phyloP scores from a whole-genome alignment of 106 monocot species.

The Allium fistulosum region DNA sequence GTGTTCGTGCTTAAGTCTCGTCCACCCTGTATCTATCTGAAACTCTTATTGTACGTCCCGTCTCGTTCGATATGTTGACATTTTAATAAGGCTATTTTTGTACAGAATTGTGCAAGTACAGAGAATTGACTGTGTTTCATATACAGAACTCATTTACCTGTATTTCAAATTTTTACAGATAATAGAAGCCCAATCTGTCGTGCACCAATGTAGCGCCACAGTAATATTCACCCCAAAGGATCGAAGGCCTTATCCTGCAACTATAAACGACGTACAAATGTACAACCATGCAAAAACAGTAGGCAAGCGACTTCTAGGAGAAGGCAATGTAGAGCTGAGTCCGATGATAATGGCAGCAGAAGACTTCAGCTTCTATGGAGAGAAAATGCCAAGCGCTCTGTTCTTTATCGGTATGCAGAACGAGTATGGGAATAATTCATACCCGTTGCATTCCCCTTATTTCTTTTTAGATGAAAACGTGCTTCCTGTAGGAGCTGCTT shows the following conservation, averaged over 20 bases:
- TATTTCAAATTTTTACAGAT: slow-evolving; percentile 17
- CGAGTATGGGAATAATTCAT: slow-evolving; percentile 5
- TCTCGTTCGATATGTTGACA: too few relatives aligned
- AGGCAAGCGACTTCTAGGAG: slow-evolving; percentile 32
- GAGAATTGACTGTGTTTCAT: too few relatives aligned
- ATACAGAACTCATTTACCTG: too few relatives aligned
- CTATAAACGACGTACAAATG: slow-evolving; percentile 43
- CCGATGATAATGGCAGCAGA: slow-evolving; percentile 38
- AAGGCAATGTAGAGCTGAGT: slow-evolving; percentile 12
- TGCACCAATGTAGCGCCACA: slow-evolving; percentile 32
- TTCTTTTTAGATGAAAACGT: slow-evolving; percentile 56
- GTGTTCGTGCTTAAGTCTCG: too few relatives aligned
- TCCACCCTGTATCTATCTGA: too few relatives aligned
- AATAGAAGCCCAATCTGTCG: slow-evolving; percentile 35
- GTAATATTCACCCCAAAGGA: slow-evolving; percentile 41
- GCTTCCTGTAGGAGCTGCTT: slow-evolving; percentile 59
- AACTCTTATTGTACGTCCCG: too few relatives aligned
- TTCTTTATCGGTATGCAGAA: slow-evolving; percentile 40
- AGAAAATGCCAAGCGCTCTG: slow-evolving; percentile 33
- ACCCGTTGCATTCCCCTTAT: slow-evolving; percentile 17
- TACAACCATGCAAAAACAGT: slow-evolving; percentile 40
- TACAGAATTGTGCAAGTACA: too few relatives aligned
- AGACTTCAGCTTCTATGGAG: slow-evolving; percentile 67
- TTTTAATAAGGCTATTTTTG: too few relatives aligned
- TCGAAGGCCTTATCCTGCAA: slow-evolving; percentile 37